Evolutionary conservation across 148 eudicot species (phyloP), one percentile per base, ranked within the genome.

Genomic region (Rhododendron ovatum): DNA sequence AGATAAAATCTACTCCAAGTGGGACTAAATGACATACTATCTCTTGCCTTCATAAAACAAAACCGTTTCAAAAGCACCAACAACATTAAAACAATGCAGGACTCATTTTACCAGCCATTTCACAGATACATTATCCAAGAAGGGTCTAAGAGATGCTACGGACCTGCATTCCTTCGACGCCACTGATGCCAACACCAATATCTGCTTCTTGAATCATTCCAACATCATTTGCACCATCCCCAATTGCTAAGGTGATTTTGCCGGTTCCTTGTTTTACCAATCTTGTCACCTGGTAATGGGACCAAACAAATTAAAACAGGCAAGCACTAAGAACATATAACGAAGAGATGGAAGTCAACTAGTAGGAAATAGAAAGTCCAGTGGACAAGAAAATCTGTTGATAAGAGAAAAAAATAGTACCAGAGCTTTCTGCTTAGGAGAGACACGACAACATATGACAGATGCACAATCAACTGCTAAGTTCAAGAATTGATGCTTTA

Each of bases 401-500:
- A 17, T 48, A 12, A 81, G 28, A 80, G 30, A 80, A 63, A 78
- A 17, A 81, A 85, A 61, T 80, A 90, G 84, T 89, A 96, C 99
- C 94, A 94, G 81, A 30, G 99, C 99, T 90, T 96, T 96, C 89
- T 96, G 99, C 89, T 91, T 95, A 24, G 99, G 99, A 84, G 99
- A 95, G 90, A 95, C 98, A 87, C 99, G 99, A 74, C 99, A 96
- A 86, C 99, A 96, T 85, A 96, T 96, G 82, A 96, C 99, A 87
- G 99, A 96, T 74, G 99, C 95, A 89, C 99, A 96, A 86, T 86
- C 90, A 80, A 95, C 93, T 12, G 97, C 99, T 35, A 96, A 91
- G 86, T 85, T 78, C 89, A 96, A 89, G 90, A 96, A 95, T 17
- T 88, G 92, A 85, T 88, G 91, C 88, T 95, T 95, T 94, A 96